Evolutionary conservation across 2,329 filamentous ascomycete genomes (phyloP).

Genomic region (Cordyceps javanica): DNA sequence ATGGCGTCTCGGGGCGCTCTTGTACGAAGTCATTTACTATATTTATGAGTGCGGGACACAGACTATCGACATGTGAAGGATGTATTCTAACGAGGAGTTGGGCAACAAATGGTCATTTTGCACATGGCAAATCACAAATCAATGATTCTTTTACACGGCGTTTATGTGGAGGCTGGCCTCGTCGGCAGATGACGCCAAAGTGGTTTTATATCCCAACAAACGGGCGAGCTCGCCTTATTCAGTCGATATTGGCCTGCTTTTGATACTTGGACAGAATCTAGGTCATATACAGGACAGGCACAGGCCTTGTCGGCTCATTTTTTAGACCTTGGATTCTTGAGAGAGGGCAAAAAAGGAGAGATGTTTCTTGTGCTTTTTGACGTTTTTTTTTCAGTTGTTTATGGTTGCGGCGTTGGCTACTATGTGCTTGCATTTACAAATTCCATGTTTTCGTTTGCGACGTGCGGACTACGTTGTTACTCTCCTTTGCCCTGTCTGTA

Average conservation of each 20-base stretch:
- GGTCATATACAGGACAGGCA: neutral
- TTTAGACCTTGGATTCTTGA: neutral
- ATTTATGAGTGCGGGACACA: neutral
- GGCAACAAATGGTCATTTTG: neutral
- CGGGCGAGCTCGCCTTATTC: neutral
- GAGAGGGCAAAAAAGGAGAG: neutral
- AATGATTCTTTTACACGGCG: neutral
- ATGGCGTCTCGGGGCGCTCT: neutral
- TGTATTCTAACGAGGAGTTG: constrained; percentile 11
- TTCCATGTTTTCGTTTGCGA: neutral
- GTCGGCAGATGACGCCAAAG: neutral
- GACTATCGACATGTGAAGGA: neutral
- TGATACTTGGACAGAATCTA: neutral
- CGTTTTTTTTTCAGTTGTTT: neutral
- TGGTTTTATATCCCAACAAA: neutral
- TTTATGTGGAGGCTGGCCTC: neutral
- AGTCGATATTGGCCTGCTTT: neutral
- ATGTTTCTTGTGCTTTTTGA: neutral
- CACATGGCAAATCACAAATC: neutral
- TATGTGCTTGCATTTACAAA: constrained; percentile 6
- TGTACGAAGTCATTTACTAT: neutral
- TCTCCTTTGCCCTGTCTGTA: too few species aligned
- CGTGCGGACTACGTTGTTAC: too few species aligned
- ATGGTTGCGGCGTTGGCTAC: neutral
- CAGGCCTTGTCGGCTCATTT: neutral